A percentile compares a stretch with the other conserved stretches of the same genome.
phyloP scores from a whole-genome alignment of 208 protist genomes.

The Trypanosoma conorhini region DNA sequence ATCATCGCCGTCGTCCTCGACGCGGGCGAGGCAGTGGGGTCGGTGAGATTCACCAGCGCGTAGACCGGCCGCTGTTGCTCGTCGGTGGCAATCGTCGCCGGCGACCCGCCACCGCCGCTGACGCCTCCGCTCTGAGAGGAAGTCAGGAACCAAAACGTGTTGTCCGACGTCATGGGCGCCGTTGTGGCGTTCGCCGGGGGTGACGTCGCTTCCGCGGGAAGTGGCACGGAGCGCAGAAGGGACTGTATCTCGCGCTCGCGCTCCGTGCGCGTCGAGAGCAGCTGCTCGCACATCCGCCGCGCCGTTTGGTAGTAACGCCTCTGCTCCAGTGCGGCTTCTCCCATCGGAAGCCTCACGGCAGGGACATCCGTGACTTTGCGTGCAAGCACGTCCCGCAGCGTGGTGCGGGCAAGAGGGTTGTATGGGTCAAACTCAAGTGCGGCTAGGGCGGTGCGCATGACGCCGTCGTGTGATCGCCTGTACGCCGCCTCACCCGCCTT shows the following conservation, averaged over 20 bases:
- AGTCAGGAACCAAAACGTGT: neutral
- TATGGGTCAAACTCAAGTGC: conserved; percentile 55
- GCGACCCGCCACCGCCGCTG: conserved; percentile 13
- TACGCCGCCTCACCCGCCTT: conserved; percentile 10
- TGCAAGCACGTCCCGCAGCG: conserved; percentile 34
- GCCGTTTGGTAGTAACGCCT: conserved; percentile 14
- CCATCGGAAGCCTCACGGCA: neutral
- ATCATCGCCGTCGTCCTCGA: neutral
- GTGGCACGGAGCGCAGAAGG: neutral
- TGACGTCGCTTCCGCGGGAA: neutral
- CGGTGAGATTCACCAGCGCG: conserved; percentile 13
- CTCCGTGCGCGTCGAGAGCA: conserved; percentile 6
- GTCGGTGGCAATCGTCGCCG: conserved; percentile 25
- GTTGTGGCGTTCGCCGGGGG: too few species aligned
- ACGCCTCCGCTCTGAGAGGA: neutral
- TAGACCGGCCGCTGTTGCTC: conserved; percentile 15
- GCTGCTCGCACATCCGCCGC: conserved; percentile 17
- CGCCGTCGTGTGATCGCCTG: conserved; percentile 38
- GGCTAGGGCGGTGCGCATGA: conserved; percentile 57
- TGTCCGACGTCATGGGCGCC: neutral
- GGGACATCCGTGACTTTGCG: conserved; percentile 8
- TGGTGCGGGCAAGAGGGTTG: conserved; percentile 43
- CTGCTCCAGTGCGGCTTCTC: conserved; percentile 6
- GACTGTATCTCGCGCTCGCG: neutral
- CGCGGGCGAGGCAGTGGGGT: neutral